Base-by-base conservation (phyloP, 768 basidiomycete species). In the Tulasnella calospora region DNA sequence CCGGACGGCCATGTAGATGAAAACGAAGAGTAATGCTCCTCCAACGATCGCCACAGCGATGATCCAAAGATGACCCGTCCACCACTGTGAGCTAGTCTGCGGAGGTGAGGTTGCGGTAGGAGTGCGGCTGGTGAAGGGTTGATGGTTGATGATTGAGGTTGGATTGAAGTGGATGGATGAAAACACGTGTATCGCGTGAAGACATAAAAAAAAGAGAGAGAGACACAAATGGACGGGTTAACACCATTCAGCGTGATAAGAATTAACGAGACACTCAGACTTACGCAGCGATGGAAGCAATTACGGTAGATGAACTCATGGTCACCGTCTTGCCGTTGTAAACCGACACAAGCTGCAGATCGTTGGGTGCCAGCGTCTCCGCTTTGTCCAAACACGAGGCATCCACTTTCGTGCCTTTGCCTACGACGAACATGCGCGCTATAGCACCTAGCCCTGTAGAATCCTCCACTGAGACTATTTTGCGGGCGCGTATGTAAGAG, bases 381-480 rank as follows among this genome's bases (percentile, higher is more conserved):
- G 71, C 71, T n/a, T 10, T 36, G n/a, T 36, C 17, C 38, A 72
- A 30, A 33, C 71, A 72, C 71, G 71, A 38, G 44, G 71, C 71
- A 72, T 72, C 44, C 27, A 4, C 47, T 9, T 19, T 51, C 38
- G 69, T 2, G 44, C 35, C 36, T 2, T 17, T 33, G n/a, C 71
- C 71, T 3, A 72, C 71, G 36, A 21, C 38, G 38, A 72, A 40
- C 30, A 72, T 21, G 33, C 30, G 71, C 71, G 71, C 27, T 23
- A 41, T 36, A 2, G 71, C 3, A 72, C 71, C 71, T 23, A 40
- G 36, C 15, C 71, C 71, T n/a, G 71, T 72, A 1, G 71, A 72
- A 46, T 72, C 71, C 36, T 72, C 71, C 17, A 72, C 44, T 23
- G 71, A 30, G 38, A 72, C 71, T 72, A 38, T 72, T 38, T 40